Evolutionary conservation across 2,329 filamentous ascomycete genomes (phyloP).

Genomic region (Aspergillus costaricaensis): DNA sequence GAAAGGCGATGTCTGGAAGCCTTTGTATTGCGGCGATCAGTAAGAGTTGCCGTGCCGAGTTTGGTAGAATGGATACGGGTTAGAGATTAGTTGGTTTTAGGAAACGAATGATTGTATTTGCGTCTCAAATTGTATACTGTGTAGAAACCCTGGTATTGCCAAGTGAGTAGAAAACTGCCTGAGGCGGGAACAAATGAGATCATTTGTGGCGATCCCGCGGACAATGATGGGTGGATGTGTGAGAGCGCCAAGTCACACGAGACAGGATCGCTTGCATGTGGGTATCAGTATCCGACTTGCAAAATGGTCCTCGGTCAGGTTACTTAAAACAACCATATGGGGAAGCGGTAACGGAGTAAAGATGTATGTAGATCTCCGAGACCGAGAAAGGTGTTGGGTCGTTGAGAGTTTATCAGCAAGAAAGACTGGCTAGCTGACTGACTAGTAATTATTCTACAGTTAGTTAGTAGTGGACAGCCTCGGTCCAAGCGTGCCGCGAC

Average conservation of each 20-base stretch:
- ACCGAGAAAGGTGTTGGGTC: neutral
- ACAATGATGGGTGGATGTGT: neutral
- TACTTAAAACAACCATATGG: neutral
- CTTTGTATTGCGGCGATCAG: too few relatives aligned
- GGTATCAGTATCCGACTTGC: neutral
- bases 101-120: too few relatives aligned
- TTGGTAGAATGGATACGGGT: neutral
- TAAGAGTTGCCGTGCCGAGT: neutral
- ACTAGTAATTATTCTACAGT: too few relatives aligned
- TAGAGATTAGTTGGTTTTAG: neutral
- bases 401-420: neutral
- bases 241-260: neutral
- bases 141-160: too few relatives aligned
- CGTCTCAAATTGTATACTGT: too few relatives aligned
- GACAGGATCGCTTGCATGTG: neutral
- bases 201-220: neutral
- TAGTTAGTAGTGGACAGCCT: constrained; percentile 13
- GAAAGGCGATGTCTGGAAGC: too few relatives aligned
- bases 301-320: neutral
- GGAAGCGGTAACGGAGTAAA: neutral
- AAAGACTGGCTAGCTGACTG: too few relatives aligned
- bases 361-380: neutral
- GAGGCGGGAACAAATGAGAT: neutral
- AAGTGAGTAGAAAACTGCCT: neutral
- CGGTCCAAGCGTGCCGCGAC: constrained; percentile 19